These are phyloP conservation scores for Verticillium klebahnii DNA, from an alignment of 2,329 filamentous ascomycete species.

Conservation along the genomic window DNA sequence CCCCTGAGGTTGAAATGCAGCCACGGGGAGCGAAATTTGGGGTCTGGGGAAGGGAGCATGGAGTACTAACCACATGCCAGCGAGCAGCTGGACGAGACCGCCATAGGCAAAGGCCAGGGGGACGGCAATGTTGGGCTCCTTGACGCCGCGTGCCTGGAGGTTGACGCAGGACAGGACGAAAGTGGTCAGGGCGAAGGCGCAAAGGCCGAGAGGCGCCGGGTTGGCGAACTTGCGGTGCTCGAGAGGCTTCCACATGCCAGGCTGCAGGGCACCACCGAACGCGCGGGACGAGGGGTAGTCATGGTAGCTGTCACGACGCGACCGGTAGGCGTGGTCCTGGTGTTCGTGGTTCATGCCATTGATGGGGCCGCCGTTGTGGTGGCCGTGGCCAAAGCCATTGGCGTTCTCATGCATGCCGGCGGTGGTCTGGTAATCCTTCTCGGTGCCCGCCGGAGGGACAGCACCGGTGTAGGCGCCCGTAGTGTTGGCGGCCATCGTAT, in stretches of 20 bases:
- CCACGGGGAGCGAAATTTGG: neutral
- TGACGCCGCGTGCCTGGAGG: conserved; percentile 57
- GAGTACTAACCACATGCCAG: conserved; percentile 75
- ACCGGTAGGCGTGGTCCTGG: conserved; percentile 9
- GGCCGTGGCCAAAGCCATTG: conserved; percentile 6
- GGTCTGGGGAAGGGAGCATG: neutral
- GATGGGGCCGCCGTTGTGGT: conserved; percentile 5
- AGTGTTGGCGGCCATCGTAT: conserved; percentile 10
- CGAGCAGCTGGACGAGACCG: conserved; percentile 71
- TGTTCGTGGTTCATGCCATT: conserved; percentile 6
- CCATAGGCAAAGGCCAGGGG: conserved; percentile 70
- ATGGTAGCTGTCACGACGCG: neutral
- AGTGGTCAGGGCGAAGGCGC: conserved; percentile 76
- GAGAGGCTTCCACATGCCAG: conserved; percentile 58
- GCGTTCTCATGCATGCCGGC: conserved; percentile 4
- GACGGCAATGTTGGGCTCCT: conserved; percentile 61
- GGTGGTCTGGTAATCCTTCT: conserved; percentile 9
- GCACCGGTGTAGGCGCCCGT: conserved; percentile 5
- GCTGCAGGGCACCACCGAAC: conserved; percentile 71
- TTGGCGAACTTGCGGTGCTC: conserved; percentile 73
- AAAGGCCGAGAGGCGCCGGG: conserved; percentile 72
- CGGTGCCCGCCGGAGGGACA: conserved; percentile 4
- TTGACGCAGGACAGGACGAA: conserved; percentile 76
- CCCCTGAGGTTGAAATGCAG: neutral
- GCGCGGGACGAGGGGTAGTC: conserved; percentile 28